These are phyloP conservation scores for Alternaria brassicae DNA, from an alignment of 2,329 filamentous ascomycete species.

Conservation along the genomic window DNA sequence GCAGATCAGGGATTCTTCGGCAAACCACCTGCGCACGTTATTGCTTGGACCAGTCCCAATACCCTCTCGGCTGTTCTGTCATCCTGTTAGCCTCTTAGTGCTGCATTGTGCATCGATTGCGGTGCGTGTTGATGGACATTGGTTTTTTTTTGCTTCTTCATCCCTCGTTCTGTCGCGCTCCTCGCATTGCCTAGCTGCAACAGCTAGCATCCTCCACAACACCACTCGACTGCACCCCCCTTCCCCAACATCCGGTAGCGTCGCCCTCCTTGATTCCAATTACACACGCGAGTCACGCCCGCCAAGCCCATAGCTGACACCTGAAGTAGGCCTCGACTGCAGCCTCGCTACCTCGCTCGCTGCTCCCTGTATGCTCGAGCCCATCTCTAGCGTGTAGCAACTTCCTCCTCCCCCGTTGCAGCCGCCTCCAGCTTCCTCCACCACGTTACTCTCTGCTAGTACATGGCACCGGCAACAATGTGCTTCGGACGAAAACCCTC, in stretches of 20 bases:
- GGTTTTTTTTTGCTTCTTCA: conserved; percentile 9
- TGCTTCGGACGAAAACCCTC: conserved; percentile 60
- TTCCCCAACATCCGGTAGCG: conserved; percentile 19
- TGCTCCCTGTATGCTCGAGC: conserved; percentile 11
- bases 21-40: conserved; percentile 12
- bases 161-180: conserved; percentile 8
- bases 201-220: background rate
- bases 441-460: conserved; percentile 9
- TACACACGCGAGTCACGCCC: conserved; percentile 6
- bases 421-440: conserved; percentile 6
- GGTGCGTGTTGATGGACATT: background rate
- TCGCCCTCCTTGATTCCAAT: conserved; percentile 8
- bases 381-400: conserved; percentile 10
- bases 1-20: conserved; percentile 18
- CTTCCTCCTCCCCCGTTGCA: conserved; percentile 7
- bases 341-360: background rate
- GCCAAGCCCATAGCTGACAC: background rate
- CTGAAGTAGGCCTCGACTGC: conserved; percentile 2
- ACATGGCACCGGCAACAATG: conserved; percentile 55
- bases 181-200: background rate
- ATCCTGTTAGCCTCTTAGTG: background rate
- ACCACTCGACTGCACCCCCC: conserved; percentile 11
- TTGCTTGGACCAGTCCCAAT: conserved; percentile 14
- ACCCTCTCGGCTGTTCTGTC: conserved; percentile 1
- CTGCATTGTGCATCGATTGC: conserved; percentile 3